A percentile compares a stretch with the other conserved stretches of the same genome.
phyloP scores from a whole-genome alignment of 106 monocot species.

The Dendrobium officinale region DNA sequence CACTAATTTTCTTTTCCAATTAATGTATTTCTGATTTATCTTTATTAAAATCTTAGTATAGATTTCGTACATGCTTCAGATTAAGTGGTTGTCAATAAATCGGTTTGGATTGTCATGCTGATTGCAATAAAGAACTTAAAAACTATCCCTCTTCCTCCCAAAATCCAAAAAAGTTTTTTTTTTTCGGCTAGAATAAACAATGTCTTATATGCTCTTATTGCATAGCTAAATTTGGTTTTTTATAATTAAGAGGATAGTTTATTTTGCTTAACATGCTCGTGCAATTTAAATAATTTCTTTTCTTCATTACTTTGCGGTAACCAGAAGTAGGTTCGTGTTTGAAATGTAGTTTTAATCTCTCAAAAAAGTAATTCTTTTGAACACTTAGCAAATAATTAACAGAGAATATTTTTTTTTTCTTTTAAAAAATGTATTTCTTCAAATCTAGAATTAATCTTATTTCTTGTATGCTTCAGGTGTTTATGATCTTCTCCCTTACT shows the following conservation, averaged over 20 bases:
- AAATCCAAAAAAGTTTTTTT: neutral
- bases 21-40: neutral
- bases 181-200: neutral
- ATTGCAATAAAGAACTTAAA: too few relatives aligned
- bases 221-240: neutral
- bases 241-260: neutral
- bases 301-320: neutral
- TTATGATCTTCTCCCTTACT: constrained; percentile 87
- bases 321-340: neutral
- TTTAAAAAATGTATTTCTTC: neutral
- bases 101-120: neutral
- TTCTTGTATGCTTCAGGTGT: constrained; percentile 33
- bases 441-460: neutral
- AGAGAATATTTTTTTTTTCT: neutral
- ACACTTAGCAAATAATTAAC: neutral
- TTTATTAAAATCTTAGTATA: neutral
- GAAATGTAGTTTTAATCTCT: neutral
- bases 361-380: neutral
- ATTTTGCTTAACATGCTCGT: constrained; percentile 1
- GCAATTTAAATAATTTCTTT: neutral
- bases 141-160: neutral
- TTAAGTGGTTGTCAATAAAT: neutral
- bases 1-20: neutral
- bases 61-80: neutral
- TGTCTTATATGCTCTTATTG: neutral